A percentile compares a stretch with the other conserved stretches of the same genome.
Evolutionary conservation across 2,329 filamentous ascomycete genomes (phyloP).

Genomic region (Ophiostoma sp.): DNA sequence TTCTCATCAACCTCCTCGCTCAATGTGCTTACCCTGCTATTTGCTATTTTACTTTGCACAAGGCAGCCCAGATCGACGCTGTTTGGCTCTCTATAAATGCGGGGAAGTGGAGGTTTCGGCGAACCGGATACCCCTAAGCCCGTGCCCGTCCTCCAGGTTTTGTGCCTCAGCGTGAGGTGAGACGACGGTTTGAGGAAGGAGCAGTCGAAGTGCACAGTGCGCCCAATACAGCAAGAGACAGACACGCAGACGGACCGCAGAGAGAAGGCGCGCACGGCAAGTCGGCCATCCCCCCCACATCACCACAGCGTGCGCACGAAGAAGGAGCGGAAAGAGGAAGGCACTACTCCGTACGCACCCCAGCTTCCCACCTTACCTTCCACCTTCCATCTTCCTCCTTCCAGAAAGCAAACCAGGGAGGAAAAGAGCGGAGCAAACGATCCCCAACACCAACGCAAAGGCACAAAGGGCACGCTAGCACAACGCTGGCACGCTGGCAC

Average conservation of each 20-base stretch:
- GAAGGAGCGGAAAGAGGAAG: not conserved
- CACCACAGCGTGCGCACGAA: not conserved
- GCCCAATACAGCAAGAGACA: not conserved
- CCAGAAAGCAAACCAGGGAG: not conserved
- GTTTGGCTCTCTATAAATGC: constrained; percentile 21
- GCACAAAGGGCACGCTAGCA: not conserved
- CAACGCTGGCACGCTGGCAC: not conserved
- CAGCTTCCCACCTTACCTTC: not conserved
- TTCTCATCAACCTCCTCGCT: not conserved
- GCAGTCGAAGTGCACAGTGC: not conserved
- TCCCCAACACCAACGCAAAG: not conserved
- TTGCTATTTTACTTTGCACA: not conserved
- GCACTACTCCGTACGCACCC: not conserved
- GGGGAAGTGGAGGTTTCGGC: constrained; percentile 26
- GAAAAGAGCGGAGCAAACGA: constrained; percentile 1
- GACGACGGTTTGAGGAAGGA: not conserved
- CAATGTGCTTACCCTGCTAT: not conserved
- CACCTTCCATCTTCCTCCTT: too few species aligned
- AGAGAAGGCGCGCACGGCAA: not conserved
- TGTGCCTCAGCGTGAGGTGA: constrained; percentile 5
- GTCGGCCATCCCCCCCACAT: not conserved
- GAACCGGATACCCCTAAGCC: constrained; percentile 21
- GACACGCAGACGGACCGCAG: not conserved
- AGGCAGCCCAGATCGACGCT: constrained; percentile 6
- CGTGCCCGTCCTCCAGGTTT: constrained; percentile 13